Conservation (phyloP, 2,329 filamentous ascomycete genomes). For the Epichloe sp. region DNA sequence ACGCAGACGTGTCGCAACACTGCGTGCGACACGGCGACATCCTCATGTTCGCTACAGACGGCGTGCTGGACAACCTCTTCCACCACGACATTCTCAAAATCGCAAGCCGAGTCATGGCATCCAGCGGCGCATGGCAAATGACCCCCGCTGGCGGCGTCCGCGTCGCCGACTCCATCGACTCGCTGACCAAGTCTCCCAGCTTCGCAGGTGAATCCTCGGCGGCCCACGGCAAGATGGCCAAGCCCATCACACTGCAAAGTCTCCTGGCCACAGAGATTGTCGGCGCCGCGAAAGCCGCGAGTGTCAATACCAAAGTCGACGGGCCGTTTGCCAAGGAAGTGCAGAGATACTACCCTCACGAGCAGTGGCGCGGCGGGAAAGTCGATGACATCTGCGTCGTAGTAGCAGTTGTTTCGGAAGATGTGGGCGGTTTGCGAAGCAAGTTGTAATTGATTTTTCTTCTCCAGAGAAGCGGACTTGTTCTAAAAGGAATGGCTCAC, state of each 20-base stretch:
- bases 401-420: constrained; percentile 63
- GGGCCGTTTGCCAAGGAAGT: constrained; percentile 94
- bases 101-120: constrained; percentile 63
- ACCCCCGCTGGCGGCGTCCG: constrained; percentile 45
- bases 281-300: constrained; percentile 71
- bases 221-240: constrained; percentile 12
- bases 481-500: not conserved
- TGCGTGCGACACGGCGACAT: constrained; percentile 80
- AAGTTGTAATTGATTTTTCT: constrained; percentile 16
- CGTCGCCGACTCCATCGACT: constrained; percentile 48
- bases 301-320: constrained; percentile 67
- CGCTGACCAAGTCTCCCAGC: constrained; percentile 19
- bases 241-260: constrained; percentile 52
- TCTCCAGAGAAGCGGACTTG: not conserved
- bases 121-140: constrained; percentile 59
- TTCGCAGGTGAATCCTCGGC: constrained; percentile 8
- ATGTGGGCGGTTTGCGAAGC: constrained; percentile 20
- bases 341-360: constrained; percentile 71
- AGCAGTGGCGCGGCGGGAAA: constrained; percentile 85
- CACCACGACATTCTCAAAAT: constrained; percentile 78
- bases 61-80: constrained; percentile 90
- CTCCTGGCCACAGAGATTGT: constrained; percentile 69
- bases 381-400: constrained; percentile 91
- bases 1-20: constrained; percentile 70
- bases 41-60: constrained; percentile 86